Evolutionary conservation across 768 basidiomycete genomes (phyloP), one percentile per base, ranked within the genome.

Genomic region (Boletus vinaceobasis): DNA sequence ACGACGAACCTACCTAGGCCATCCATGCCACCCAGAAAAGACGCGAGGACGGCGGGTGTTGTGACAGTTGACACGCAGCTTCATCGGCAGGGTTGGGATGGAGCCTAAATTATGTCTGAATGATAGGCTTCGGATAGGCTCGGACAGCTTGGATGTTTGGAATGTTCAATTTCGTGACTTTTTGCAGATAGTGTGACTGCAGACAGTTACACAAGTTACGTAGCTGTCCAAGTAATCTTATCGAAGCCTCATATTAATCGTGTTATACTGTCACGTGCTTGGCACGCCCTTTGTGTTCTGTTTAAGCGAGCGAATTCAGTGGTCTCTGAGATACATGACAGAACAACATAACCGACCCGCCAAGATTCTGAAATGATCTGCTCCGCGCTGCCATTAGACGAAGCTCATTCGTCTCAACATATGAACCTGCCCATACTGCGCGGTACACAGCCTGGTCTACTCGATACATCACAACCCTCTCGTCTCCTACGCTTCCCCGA

Each of bases 401-500:
- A 52, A 1, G 21, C 36, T 15, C 32, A 48, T 17, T 48, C 58
- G 9, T 53, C 53, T 39, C 65, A 61, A 27, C 52, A 51, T 23
- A 21, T 27, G 27, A 35, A 50, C 36, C 23, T 58, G 53, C 67
- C 43, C 58, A 49, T 50, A 10, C 43, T 72, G 17, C 65, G 65
- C 3, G 86, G 86, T 35, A 64, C 77, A 5, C 67, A 68, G 17
- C 86, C 87, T n/a, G 89, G 90, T 9, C 59, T 81, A 3, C 75
- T 90, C 26, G 89, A 92, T 71, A 70, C 75, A 35, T 74, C 81
- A 0, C 89, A 92, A 66, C 72, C 74, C 13, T 64, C 71, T 15
- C 84, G 89, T 40, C 68, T 92, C 19, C 75, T 88, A n/a, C 82
- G 84, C 45, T 69, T 74, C 39, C 76, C 79, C 3, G 75, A 75